These are phyloP conservation scores for Xylaria sp. DNA, from an alignment of 2,329 filamentous ascomycete species.

Conservation along the genomic window DNA sequence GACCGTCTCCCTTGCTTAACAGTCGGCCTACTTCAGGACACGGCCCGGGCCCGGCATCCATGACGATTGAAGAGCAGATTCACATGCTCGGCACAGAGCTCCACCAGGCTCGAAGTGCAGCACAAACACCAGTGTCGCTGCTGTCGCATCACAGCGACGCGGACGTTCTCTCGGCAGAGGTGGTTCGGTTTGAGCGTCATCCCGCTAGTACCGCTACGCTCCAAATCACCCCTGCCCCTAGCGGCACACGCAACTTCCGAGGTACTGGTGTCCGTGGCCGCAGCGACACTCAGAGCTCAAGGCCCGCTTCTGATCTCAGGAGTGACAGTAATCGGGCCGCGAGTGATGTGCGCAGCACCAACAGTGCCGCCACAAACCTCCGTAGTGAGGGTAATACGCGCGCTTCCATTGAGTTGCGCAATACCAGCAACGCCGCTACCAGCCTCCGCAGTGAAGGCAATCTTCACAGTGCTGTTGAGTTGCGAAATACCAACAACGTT, in stretches of 20 bases:
- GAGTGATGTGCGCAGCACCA: neutral
- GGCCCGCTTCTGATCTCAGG: no score
- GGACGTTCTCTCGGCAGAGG: constrained; percentile 38
- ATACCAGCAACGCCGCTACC: no score
- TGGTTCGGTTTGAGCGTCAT: constrained; percentile 34
- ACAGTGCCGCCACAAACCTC: neutral
- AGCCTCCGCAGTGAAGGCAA: no score
- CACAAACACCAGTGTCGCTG: constrained; percentile 14
- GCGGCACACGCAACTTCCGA: constrained; percentile 25
- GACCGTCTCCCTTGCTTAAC: constrained; percentile 4
- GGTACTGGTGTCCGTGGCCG: neutral
- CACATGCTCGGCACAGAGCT: constrained; percentile 14
- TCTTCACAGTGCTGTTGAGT: no score
- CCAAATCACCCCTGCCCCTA: constrained; percentile 20
- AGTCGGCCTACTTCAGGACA: neutral
- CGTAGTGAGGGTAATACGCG: no score
- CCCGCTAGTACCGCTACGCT: constrained; percentile 13
- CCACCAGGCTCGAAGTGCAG: constrained; percentile 13
- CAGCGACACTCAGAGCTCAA: neutral
- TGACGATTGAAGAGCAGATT: constrained; percentile 14
- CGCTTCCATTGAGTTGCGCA: no score
- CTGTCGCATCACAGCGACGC: constrained; percentile 34
- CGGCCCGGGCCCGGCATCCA: neutral
- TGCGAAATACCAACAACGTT: no score
- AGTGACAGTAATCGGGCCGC: no score